These are phyloP conservation scores for Inga laurina DNA, from an alignment of 306 rosid genomes.

Conservation along the genomic window DNA sequence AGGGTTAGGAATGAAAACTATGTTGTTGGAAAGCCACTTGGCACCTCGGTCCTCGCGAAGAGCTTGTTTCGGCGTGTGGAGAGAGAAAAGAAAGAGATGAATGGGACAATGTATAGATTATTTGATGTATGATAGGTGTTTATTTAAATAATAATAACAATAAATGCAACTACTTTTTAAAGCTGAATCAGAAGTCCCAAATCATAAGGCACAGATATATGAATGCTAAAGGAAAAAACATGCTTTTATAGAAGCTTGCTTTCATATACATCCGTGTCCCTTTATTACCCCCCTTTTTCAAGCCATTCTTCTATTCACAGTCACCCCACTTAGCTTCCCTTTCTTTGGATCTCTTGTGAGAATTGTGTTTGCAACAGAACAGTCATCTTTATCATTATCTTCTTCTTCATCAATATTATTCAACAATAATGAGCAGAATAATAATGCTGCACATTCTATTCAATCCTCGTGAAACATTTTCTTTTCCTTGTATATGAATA, in stretches of 20 bases:
- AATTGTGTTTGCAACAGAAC: neutral
- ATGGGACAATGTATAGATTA: no score
- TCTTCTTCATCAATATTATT: neutral
- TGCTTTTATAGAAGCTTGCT: no score
- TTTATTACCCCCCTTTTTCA: constrained; percentile 7
- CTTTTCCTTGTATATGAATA: no score
- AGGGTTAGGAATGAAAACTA: no score
- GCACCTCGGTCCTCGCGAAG: no score
- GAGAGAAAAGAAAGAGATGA: no score
- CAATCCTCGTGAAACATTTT: no score
- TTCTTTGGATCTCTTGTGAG: neutral
- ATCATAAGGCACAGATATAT: constrained; percentile 9
- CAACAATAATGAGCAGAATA: neutral
- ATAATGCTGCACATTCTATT: neutral
- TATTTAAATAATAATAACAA: neutral
- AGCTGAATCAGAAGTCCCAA: neutral
- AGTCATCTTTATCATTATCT: neutral
- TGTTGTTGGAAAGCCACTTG: no score
- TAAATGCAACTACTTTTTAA: neutral
- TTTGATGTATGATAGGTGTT: no score
- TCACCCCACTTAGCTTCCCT: neutral
- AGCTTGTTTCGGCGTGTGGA: no score
- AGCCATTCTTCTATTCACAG: constrained; percentile 30
- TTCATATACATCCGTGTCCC: neutral
- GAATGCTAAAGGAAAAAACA: constrained; percentile 24